Percentiles rank a stretch among this genome's conserved stretches.
These are phyloP conservation scores for Dryadomyces sulphureus DNA, from an alignment of 2,329 filamentous ascomycete genomes.

Conservation along the genomic window DNA sequence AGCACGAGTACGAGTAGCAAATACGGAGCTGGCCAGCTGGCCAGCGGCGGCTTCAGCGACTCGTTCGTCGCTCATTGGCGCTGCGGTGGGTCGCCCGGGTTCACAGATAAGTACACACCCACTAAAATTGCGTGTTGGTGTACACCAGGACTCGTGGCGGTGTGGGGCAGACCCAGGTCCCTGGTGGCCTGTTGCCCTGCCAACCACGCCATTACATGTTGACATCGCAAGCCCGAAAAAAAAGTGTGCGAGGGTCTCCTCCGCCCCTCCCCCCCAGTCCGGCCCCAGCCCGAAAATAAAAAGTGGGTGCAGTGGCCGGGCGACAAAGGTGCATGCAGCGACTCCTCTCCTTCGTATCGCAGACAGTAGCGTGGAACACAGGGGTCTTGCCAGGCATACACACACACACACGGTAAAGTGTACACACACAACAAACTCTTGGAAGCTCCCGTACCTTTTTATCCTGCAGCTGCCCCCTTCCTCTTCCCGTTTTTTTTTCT, in stretches of 20 bases:
- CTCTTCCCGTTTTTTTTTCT: conserved; percentile 1
- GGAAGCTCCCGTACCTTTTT: background rate
- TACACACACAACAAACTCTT: too few relatives aligned
- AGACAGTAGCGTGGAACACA: background rate
- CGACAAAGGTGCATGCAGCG: background rate
- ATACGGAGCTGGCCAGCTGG: too few relatives aligned
- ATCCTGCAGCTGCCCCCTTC: background rate
- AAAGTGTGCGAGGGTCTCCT: too few relatives aligned
- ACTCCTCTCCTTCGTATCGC: background rate
- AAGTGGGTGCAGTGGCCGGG: background rate
- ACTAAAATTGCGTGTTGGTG: too few relatives aligned
- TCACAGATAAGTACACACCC: too few relatives aligned
- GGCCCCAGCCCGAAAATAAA: background rate
- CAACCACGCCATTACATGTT: conserved; percentile 8
- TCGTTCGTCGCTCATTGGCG: too few relatives aligned
- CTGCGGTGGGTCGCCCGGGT: too few relatives aligned
- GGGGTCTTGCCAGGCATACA: too few relatives aligned
- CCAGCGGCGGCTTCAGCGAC: too few relatives aligned
- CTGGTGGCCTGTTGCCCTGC: conserved; percentile 5
- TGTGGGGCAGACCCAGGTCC: background rate
- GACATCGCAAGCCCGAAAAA: conserved; percentile 7
- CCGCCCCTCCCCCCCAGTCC: background rate
- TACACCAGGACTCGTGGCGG: too few relatives aligned
- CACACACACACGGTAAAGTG: background rate
- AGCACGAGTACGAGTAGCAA: too few relatives aligned